Conservation (phyloP, 2,329 filamentous ascomycete species). For the Ophiostoma sp. region DNA sequence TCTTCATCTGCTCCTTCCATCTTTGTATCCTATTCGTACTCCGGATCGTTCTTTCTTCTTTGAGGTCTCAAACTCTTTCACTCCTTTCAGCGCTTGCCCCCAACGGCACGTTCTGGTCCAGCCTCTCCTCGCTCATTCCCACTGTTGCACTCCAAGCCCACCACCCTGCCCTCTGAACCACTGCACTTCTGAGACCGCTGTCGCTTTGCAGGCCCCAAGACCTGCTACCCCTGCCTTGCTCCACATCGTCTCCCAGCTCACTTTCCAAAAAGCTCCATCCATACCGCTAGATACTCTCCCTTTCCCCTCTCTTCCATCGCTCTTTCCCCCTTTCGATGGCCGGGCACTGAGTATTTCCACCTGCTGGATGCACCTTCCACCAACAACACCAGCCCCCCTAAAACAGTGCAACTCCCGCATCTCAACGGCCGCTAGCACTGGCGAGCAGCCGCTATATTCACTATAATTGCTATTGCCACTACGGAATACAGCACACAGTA, state of each 20-base stretch:
- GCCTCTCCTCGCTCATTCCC: background rate
- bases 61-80: background rate
- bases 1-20: background rate
- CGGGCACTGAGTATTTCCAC: background rate
- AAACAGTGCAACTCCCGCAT: background rate
- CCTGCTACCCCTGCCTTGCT: constrained; percentile 16
- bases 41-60: background rate
- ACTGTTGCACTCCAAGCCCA: background rate
- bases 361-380: no score
- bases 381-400: background rate
- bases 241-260: constrained; percentile 18
- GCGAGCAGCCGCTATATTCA: background rate
- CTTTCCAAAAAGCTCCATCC: background rate
- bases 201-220: constrained; percentile 6
- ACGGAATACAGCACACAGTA: background rate
- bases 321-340: background rate
- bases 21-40: background rate
- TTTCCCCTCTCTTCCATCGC: background rate
- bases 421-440: constrained; percentile 17
- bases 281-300: background rate
- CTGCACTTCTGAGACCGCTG: background rate
- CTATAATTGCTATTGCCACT: background rate
- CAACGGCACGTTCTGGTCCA: background rate
- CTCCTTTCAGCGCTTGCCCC: background rate
- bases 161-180: background rate